A percentile compares a stretch with the other conserved stretches of the same genome.
Conservation (phyloP, 2,329 filamentous ascomycete species). For the Clonostachys rhizophaga region DNA sequence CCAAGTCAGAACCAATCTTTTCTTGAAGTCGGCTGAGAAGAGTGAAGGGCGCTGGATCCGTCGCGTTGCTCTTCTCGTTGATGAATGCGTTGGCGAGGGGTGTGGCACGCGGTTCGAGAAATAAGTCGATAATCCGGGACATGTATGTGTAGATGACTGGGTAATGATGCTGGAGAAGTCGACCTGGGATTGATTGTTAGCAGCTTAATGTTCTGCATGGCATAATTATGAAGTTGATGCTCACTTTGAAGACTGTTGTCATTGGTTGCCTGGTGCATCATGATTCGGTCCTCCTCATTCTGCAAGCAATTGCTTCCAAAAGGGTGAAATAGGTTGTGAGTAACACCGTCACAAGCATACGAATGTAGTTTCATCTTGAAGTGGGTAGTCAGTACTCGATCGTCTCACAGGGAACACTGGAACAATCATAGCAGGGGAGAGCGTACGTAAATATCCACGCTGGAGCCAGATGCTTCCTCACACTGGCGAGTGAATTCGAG, state of each 20-base stretch:
- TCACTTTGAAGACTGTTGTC: slow-evolving; percentile 62
- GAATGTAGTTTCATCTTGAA: no score
- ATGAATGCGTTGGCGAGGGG: slow-evolving; percentile 3
- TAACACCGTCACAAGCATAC: no score
- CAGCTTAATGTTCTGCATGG: no score
- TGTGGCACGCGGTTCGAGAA: slow-evolving; percentile 1
- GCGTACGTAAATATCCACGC: no score
- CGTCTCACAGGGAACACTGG: no score
- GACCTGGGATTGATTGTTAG: slow-evolving; percentile 36
- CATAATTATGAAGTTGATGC: no score
- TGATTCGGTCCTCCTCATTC: slow-evolving; percentile 46
- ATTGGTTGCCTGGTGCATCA: slow-evolving; percentile 65
- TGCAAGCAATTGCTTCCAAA: slow-evolving; percentile 57
- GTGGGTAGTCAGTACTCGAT: no score
- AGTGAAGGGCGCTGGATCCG: slow-evolving; percentile 4
- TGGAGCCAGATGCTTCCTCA: no score
- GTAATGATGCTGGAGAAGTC: background rate
- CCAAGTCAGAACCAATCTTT: slow-evolving; percentile 14
- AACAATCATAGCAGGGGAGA: no score
- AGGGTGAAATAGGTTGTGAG: slow-evolving; percentile 61
- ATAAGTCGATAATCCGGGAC: background rate
- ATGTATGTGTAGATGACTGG: background rate
- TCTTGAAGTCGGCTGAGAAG: slow-evolving; percentile 4
- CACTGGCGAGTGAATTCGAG: no score
- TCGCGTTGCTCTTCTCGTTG: background rate